Base-by-base conservation (phyloP, 352 stramenopile species). In the Achlya hypogyna region DNA sequence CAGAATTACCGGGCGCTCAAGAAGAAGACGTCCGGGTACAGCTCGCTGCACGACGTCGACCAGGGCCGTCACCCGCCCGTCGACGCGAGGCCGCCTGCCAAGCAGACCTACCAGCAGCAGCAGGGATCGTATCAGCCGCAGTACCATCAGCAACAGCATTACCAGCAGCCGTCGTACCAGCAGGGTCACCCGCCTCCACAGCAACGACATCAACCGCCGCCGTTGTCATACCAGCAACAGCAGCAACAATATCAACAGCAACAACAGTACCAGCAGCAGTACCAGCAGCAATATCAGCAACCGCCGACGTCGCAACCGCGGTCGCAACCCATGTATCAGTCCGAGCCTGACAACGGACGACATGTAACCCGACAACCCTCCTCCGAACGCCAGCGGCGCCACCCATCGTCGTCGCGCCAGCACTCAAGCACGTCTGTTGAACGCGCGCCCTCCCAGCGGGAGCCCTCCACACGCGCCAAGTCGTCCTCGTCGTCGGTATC, bases 1-100 rank as follows among this genome's bases (percentile, higher is more conserved):
- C 60, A 67, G 51, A 67, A 67, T 29, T 67, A 59, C 60, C 45
- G 60, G n/a, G 38, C 60, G 38, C 14, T 67, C 18, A 67, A 67
- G 60, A 67, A 67, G 42, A 67, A 67, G 47, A 54, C 60, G 18
- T 32, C 27, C 1, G 43, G 54, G 38, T 45, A 45, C 38, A 18
- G 49, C 49, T 22, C 16, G 12, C 12, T 56, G 12, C 49, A 22
- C 31, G 49, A 56, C 25, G 49, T 38, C 10, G 49, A 35, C 6
- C 49, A n/a, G 25, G 31, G 49, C 25, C 31, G 31, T 10, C 49
- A 56, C 31, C 49, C 31, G 31, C 49, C 12, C 25, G 12, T 10
- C 31, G 25, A 10, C 31, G 25, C 10, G 12, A 56, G 31, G 25
- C 49, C 16, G 49, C 12, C 16, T 12, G 25, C 31, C 49, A 56